Evolutionary conservation across 441 rosid genomes (phyloP).

Genomic region (Syzygium malaccense): DNA sequence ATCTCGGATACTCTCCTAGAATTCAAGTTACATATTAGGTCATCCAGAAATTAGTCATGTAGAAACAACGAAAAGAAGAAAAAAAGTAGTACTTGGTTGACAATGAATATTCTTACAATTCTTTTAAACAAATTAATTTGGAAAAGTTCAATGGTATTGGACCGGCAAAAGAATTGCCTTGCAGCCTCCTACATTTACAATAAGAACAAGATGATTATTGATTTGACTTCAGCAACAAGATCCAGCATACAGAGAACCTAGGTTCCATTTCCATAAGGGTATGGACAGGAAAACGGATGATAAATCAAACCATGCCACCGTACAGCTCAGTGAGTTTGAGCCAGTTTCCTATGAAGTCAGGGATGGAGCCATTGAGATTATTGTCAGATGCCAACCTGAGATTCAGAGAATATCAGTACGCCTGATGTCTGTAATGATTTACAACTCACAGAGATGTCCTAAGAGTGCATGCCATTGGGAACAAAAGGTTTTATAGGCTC

Average conservation of each 20-base stretch:
- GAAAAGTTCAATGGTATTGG: neutral
- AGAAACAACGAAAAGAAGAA: neutral
- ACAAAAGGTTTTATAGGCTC: neutral
- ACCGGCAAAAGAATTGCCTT: neutral
- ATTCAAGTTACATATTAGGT: neutral
- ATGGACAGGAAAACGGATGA: neutral
- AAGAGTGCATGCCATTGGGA: neutral
- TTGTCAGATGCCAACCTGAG: slow-evolving; percentile 20
- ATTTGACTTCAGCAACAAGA: neutral
- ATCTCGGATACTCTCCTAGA: neutral
- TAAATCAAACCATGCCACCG: neutral
- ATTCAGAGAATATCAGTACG: neutral
- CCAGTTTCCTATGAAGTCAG: slow-evolving; percentile 33
- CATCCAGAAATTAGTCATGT: neutral
- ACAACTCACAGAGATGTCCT: neutral
- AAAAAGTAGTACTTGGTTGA: neutral
- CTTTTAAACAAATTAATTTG: neutral
- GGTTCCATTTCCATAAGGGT: neutral
- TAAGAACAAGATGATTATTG: neutral
- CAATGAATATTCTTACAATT: neutral
- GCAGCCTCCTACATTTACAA: neutral
- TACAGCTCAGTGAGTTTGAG: slow-evolving; percentile 11
- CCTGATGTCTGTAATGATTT: neutral
- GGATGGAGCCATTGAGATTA: slow-evolving; percentile 19
- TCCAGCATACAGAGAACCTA: neutral